These are phyloP conservation scores for Helenozyma baotianmanensis DNA, from an alignment of 805 yeast species.

Conservation along the genomic window DNA sequence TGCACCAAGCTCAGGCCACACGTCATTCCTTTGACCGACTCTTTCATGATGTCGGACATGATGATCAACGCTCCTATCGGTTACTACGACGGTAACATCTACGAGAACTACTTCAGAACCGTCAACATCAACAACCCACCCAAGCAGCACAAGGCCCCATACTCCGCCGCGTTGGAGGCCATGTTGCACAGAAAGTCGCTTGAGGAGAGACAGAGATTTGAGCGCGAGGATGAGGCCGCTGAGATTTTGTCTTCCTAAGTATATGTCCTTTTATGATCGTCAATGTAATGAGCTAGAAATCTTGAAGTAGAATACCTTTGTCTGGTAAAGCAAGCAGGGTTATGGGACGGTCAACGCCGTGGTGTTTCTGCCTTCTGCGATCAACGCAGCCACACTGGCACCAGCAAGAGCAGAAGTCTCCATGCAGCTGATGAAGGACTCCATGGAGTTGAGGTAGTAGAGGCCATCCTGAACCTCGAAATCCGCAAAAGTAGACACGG, in stretches of 20 bases:
- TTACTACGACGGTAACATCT: constrained; percentile 74
- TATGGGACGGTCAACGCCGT: not conserved
- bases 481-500: constrained; percentile 21
- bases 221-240: constrained; percentile 31
- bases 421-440: constrained; percentile 46
- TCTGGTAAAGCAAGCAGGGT: too few relatives aligned
- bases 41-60: constrained; percentile 77
- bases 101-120: constrained; percentile 64
- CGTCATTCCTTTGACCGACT: constrained; percentile 75
- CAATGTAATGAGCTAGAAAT: too few relatives aligned
- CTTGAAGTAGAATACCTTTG: not conserved
- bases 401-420: constrained; percentile 49
- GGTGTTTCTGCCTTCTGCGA: constrained; percentile 22
- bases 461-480: constrained; percentile 27
- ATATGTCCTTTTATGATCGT: too few relatives aligned
- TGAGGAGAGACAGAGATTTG: constrained; percentile 36
- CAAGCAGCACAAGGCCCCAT: constrained; percentile 55
- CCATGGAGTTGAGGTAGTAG: constrained; percentile 45
- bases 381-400: constrained; percentile 44
- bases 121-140: constrained; percentile 51
- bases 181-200: constrained; percentile 38
- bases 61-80: constrained; percentile 83
- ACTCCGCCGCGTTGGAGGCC: constrained; percentile 38
- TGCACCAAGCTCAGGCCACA: constrained; percentile 49
- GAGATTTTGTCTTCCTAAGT: constrained; percentile 19